phyloP scores from a whole-genome alignment of 1,284 basidiomycete genomes.

The Papiliotrema terrestris region DNA sequence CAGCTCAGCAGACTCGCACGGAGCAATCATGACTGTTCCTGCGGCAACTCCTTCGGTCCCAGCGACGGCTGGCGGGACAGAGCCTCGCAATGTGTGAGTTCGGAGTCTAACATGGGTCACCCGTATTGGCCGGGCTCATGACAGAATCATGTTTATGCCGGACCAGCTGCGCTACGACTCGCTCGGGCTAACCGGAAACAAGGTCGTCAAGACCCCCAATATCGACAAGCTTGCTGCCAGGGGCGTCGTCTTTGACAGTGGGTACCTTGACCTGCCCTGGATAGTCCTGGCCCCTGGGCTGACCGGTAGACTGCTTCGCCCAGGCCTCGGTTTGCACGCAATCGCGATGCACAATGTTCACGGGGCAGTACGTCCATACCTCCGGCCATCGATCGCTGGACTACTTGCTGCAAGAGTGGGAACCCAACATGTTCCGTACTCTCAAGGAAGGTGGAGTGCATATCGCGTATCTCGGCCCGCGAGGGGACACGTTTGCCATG shows the following conservation, averaged over 20 bases:
- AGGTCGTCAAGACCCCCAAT: conserved; percentile 6
- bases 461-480: conserved; percentile 2
- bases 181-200: conserved; percentile 8
- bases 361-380: conserved; percentile 10
- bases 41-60: too few species aligned
- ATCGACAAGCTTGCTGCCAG: conserved; percentile 4
- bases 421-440: conserved; percentile 7
- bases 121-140: not conserved
- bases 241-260: conserved; percentile 6
- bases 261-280: not conserved
- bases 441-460: conserved; percentile 6
- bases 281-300: too few species aligned
- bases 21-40: too few species aligned
- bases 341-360: conserved; percentile 12
- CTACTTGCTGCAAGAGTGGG: conserved; percentile 8
- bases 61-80: too few species aligned
- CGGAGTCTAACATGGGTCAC: too few species aligned
- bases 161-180: conserved; percentile 12
- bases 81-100: too few species aligned
- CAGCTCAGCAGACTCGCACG: too few species aligned
- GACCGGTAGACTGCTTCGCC: conserved; percentile 7
- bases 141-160: conserved; percentile 12
- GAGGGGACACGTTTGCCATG: conserved; percentile 6
- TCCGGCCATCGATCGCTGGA: conserved; percentile 10
- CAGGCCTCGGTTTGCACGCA: conserved; percentile 13